A percentile compares a stretch with the other conserved stretches of the same genome.
phyloP scores from a whole-genome alignment of 305 asterid genomes.

The Nicotiana rustica region DNA sequence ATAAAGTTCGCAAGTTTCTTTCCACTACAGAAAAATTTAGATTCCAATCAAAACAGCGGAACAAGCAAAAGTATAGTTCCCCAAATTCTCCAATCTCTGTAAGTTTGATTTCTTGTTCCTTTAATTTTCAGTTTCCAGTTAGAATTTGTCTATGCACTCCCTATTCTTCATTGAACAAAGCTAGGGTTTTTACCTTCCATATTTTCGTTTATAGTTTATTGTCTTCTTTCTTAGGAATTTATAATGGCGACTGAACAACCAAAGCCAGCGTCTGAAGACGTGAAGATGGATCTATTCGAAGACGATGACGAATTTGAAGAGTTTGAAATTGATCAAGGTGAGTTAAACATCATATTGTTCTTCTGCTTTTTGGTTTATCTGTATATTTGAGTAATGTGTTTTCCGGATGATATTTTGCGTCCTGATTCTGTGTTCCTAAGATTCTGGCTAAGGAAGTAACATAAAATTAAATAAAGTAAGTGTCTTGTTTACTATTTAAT shows the following conservation, averaged over 20 bases:
- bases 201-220: neutral
- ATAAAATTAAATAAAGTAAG: slow-evolving; percentile 6
- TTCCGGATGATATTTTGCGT: neutral
- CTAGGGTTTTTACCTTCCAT: slow-evolving; percentile 31
- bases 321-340: slow-evolving; percentile 82
- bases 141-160: slow-evolving; percentile 8
- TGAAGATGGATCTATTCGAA: slow-evolving; percentile 81
- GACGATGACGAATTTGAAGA: slow-evolving; percentile 97
- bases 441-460: neutral
- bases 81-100: slow-evolving; percentile 5
- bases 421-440: neutral
- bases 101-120: neutral
- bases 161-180: neutral
- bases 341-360: neutral
- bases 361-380: neutral
- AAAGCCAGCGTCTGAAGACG: slow-evolving; percentile 64
- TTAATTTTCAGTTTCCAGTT: slow-evolving; percentile 4
- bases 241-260: slow-evolving; percentile 71
- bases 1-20: neutral
- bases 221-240: neutral
- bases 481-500: neutral
- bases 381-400: neutral
- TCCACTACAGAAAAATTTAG: neutral
- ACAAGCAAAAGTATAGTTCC: neutral
- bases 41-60: neutral